phyloP scores from a whole-genome alignment of 306 rosid genomes.

The Castanopsis chinensis region DNA sequence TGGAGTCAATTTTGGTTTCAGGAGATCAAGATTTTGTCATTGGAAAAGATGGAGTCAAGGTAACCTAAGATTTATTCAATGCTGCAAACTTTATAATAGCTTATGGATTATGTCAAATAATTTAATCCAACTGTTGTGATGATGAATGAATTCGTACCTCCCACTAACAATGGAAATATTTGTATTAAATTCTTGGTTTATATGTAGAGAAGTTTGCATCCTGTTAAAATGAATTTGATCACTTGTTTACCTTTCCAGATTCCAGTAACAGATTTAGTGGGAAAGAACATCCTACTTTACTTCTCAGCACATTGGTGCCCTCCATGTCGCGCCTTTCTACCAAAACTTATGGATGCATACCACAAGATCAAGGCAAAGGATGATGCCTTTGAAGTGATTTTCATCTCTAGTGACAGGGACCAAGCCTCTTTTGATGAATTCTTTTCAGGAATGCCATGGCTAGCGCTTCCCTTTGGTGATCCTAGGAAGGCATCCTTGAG shows the following conservation, averaged over 20 bases:
- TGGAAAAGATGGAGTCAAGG: slow-evolving; percentile 54
- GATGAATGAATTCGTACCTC: background rate
- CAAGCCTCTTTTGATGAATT: slow-evolving; percentile 57
- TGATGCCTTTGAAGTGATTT: slow-evolving; percentile 60
- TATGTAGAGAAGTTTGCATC: background rate
- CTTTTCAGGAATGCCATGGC: slow-evolving; percentile 78
- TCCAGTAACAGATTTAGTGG: slow-evolving; percentile 58
- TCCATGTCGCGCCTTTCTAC: slow-evolving; percentile 77
- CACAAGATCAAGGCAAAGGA: slow-evolving; percentile 56
- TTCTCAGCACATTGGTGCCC: slow-evolving; percentile 91
- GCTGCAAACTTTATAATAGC: background rate
- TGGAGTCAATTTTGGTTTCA: slow-evolving; percentile 57
- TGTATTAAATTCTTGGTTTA: background rate
- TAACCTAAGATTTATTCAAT: slow-evolving; percentile 14
- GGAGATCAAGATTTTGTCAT: slow-evolving; percentile 49
- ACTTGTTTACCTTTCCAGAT: slow-evolving; percentile 35
- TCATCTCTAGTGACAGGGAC: slow-evolving; percentile 71
- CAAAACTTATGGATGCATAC: slow-evolving; percentile 61
- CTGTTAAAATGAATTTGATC: background rate
- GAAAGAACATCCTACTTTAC: slow-evolving; percentile 69
- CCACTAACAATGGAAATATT: background rate
- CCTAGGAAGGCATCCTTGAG: slow-evolving; percentile 52
- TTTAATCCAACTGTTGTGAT: background rate
- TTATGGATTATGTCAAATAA: background rate
- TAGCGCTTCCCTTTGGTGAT: slow-evolving; percentile 78